Conservation (phyloP, 169 alveolate species). For the Neospora caninum region DNA sequence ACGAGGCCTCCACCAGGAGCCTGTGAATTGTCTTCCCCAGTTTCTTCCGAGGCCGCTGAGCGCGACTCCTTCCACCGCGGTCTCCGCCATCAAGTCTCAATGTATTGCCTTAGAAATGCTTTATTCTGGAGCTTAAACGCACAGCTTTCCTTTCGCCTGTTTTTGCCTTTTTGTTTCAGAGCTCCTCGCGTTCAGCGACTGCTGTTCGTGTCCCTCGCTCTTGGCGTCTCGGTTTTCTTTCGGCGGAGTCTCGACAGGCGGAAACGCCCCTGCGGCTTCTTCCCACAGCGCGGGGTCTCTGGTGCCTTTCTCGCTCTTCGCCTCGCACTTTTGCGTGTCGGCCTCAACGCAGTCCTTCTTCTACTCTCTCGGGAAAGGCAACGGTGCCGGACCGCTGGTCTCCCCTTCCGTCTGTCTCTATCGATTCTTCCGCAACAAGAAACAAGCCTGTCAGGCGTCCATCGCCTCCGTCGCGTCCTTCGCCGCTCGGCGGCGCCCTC, state of each 20-base stretch:
- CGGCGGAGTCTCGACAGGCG: neutral
- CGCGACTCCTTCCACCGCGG: neutral
- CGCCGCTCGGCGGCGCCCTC: neutral
- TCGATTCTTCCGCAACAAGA: neutral
- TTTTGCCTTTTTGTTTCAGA: neutral
- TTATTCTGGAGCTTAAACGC: too few species aligned
- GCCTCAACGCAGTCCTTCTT: neutral
- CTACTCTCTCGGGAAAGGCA: neutral
- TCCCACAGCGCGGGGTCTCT: neutral
- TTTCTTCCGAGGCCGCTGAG: neutral
- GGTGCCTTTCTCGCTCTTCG: constrained; percentile 20
- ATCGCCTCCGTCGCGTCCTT: neutral
- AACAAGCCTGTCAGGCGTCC: neutral
- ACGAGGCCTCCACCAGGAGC: too few species aligned
- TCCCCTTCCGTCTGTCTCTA: constrained; percentile 4
- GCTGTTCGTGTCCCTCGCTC: neutral
- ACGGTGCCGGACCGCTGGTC: neutral
- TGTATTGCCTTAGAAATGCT: too few species aligned
- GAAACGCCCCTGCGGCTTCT: neutral
- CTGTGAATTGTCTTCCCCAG: too few species aligned
- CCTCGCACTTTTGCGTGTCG: constrained; percentile 8
- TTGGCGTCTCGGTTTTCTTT: neutral
- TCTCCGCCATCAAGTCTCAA: too few species aligned
- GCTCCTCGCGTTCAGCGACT: constrained; percentile 20
- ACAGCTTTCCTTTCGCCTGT: too few species aligned